phyloP scores from a whole-genome alignment of 2,329 filamentous ascomycete species.

The Colletotrichum tropicicola region DNA sequence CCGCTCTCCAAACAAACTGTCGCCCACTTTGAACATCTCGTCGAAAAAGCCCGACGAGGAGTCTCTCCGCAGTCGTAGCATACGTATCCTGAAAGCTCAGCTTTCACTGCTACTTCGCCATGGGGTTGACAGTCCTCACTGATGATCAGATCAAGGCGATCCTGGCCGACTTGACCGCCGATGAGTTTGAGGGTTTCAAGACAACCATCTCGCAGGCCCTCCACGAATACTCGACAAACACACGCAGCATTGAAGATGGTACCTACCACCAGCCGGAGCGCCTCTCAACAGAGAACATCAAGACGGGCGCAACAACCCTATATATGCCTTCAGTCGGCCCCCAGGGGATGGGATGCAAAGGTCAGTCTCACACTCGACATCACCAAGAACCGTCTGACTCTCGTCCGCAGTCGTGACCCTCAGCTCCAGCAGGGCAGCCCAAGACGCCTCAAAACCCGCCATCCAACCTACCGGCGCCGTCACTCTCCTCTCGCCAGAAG shows the following conservation, averaged over 20 bases:
- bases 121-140: constrained; percentile 67
- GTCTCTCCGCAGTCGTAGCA: too few relatives aligned
- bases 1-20: constrained; percentile 10
- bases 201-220: constrained; percentile 59
- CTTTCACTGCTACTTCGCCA: too few relatives aligned
- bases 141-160: constrained; percentile 64
- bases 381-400: constrained; percentile 7
- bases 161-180: constrained; percentile 60
- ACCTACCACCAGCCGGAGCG: constrained; percentile 65
- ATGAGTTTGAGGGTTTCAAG: constrained; percentile 64
- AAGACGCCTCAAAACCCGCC: constrained; percentile 38
- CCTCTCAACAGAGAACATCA: constrained; percentile 55
- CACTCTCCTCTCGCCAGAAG: constrained; percentile 72
- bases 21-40: neutral
- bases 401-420: constrained; percentile 68
- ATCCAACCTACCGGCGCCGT: constrained; percentile 71
- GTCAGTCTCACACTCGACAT: constrained; percentile 40
- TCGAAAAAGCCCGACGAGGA: too few relatives aligned
- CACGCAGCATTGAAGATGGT: constrained; percentile 50
- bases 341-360: constrained; percentile 74
- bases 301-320: constrained; percentile 67
- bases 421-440: constrained; percentile 48
- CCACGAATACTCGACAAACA: constrained; percentile 69
- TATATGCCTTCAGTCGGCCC: constrained; percentile 79
- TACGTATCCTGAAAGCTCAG: too few relatives aligned